Base-by-base conservation (phyloP, 2,329 filamentous ascomycete genomes). In the Huntiella moniliformis region DNA sequence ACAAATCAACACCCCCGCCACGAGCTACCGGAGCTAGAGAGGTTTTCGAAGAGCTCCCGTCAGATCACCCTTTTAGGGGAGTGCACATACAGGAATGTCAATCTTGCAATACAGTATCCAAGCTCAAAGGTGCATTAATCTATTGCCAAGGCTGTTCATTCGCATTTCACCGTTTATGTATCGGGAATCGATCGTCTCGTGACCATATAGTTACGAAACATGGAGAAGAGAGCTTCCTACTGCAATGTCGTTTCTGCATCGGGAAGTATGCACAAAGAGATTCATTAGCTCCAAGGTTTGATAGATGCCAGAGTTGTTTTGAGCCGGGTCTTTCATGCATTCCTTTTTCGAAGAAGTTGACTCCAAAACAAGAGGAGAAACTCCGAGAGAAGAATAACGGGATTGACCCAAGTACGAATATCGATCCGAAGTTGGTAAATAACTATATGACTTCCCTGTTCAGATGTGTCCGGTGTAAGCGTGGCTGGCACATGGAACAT, bases 131-230 rank as follows among this genome's bases (percentile, higher is more conserved):
- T 1, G 67, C 73, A 35, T 65, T 98, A 17, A 71, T 98, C 32
- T 78, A 79, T 56, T 98, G 91, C 54, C 92, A 98, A 62, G 91
- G 91, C 28, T 98, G 91, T 58, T 85, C 79, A 2, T 67, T 79
- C 41, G 71, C 82, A 0, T 94, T 85, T 53, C 91, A 98, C 61
- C 84, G 82, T 58, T 64, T 63, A 36, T 98, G 91, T 56, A 67
- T 98, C 22, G 86, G 88, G 1, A 67, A 70, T 42, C 74, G 91
- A 42, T 73, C 71, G 44, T 66, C 60, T 10, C 73, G 91, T 50
- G 85, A 94, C n/a, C 91, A 96, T 58, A 64, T 91, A 33, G 84
- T 84, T 7, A 96, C 86, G 17, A 98, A 96, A 58, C 62, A 95
- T 44, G 77, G 68, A 2, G 67, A 79, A 1, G 75, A 79, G 2